A percentile compares a stretch with the other conserved stretches of the same genome.
Conservation (phyloP, 192 early-diverging fungal genomes). For the Entomortierella lignicola region DNA sequence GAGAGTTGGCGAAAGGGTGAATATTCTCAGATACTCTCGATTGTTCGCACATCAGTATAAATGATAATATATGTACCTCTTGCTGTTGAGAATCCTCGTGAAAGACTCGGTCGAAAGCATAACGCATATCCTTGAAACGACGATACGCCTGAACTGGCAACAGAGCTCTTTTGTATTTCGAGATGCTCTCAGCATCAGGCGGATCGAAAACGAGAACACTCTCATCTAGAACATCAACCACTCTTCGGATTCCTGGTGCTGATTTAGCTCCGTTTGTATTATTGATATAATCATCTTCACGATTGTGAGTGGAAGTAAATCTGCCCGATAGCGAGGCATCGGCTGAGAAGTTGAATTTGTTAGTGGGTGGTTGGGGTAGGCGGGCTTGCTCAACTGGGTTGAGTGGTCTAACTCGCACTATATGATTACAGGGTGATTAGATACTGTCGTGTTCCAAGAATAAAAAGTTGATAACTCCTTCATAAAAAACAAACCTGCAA, state of each 20-base stretch:
- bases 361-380: slow-evolving; percentile 49
- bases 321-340: slow-evolving; percentile 34
- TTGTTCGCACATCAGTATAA: too few species aligned
- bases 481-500: slow-evolving; percentile 30
- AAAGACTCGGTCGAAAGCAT: slow-evolving; percentile 84
- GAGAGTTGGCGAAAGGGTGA: background rate
- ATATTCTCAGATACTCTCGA: too few species aligned
- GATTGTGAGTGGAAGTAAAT: slow-evolving; percentile 7
- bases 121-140: slow-evolving; percentile 76
- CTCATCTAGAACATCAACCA: slow-evolving; percentile 74
- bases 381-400: slow-evolving; percentile 60
- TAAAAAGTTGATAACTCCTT: background rate
- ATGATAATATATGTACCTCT: slow-evolving; percentile 66
- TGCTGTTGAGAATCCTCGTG: slow-evolving; percentile 74
- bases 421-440: slow-evolving; percentile 3
- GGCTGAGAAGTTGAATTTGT: slow-evolving; percentile 60
- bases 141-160: slow-evolving; percentile 71
- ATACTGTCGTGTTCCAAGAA: background rate
- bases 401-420: slow-evolving; percentile 72
- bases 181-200: slow-evolving; percentile 61
- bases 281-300: background rate
- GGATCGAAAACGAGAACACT: slow-evolving; percentile 83
- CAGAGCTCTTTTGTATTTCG: slow-evolving; percentile 48
- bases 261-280: background rate
- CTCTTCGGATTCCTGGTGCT: slow-evolving; percentile 40